These are phyloP conservation scores for Parietaria judaica DNA, from an alignment of 306 rosid genomes.

Conservation along the genomic window DNA sequence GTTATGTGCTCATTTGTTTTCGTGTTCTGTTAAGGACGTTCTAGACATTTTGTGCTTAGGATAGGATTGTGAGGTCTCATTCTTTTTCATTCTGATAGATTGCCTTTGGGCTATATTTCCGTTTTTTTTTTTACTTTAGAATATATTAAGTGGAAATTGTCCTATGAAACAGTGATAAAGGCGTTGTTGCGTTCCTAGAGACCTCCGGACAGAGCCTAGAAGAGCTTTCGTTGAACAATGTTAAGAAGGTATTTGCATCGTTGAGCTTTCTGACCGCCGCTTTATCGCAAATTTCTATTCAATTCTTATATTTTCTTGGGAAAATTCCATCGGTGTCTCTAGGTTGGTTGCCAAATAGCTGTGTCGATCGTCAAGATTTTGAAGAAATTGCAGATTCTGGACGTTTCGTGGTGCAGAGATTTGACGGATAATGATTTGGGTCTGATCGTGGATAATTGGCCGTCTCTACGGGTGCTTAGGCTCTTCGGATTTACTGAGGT, in stretches of 20 bases:
- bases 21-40: no score
- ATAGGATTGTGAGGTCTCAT: no score
- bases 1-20: no score
- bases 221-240: constrained; percentile 68
- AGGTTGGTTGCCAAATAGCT: constrained; percentile 60
- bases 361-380: constrained; percentile 44
- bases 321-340: constrained; percentile 5
- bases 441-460: constrained; percentile 68
- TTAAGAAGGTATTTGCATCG: constrained; percentile 47
- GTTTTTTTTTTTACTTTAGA: no score
- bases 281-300: no score
- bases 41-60: no score
- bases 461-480: constrained; percentile 50
- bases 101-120: no score
- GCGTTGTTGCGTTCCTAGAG: constrained; percentile 72
- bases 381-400: constrained; percentile 54
- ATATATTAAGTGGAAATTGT: no score
- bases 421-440: constrained; percentile 59
- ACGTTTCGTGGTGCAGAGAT: constrained; percentile 80
- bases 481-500: constrained; percentile 90
- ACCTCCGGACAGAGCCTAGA: constrained; percentile 42
- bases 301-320: no score
- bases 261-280: no score
- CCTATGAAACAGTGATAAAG: constrained; percentile 50
- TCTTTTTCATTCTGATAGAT: no score